Conservation (phyloP, 179 eudicot species). For the Drosera spatulata region DNA sequence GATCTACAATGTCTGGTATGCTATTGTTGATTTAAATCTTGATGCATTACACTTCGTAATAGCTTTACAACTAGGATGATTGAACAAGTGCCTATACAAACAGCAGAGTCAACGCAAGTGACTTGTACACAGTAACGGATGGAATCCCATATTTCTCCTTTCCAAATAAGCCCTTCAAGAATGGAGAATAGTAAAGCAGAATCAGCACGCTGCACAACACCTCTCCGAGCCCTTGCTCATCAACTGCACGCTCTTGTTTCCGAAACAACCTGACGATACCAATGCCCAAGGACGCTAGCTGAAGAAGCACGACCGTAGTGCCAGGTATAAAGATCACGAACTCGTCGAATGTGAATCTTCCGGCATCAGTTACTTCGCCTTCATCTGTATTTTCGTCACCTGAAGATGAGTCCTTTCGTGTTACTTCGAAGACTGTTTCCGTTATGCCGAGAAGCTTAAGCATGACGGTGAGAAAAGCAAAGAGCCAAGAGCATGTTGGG, state of each 20-base stretch:
- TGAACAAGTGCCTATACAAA: conserved; percentile 2
- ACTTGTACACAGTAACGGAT: conserved; percentile 12
- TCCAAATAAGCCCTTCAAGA: conserved; percentile 20
- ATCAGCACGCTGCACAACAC: conserved; percentile 11
- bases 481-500: conserved; percentile 3
- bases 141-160: conserved; percentile 32
- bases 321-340: conserved; percentile 1
- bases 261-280: not conserved
- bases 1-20: no score
- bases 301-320: not conserved
- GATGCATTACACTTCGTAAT: no score
- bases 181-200: conserved; percentile 14
- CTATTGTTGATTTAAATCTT: no score
- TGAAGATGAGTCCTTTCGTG: not conserved
- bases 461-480: not conserved
- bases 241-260: not conserved
- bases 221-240: conserved; percentile 16
- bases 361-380: not conserved
- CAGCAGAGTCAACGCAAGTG: conserved; percentile 15
- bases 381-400: not conserved
- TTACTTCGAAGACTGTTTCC: conserved; percentile 1
- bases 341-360: conserved; percentile 4
- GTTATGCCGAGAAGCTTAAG: not conserved
- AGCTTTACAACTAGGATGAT: no score
- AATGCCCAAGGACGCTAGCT: not conserved